Percentiles rank a stretch among this genome's conserved stretches.
These are phyloP conservation scores for Aspergillus chevalieri DNA, from an alignment of 2,329 filamentous ascomycete genomes.

Conservation along the genomic window DNA sequence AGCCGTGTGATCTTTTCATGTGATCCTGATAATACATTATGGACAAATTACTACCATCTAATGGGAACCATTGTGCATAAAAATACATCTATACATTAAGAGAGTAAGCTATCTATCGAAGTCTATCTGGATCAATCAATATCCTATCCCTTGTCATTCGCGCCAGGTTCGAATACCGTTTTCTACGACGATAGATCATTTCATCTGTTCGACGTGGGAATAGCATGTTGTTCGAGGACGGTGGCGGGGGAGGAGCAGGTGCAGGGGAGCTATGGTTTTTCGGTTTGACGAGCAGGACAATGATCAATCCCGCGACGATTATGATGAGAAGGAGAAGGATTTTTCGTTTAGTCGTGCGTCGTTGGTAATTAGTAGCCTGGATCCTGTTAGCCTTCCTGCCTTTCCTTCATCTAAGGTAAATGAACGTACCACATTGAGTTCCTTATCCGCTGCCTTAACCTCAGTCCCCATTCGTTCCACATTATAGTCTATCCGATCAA, in stretches of 20 bases:
- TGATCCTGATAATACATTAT: neutral
- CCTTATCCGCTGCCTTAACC: conserved; percentile 87
- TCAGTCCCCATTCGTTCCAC: conserved; percentile 92
- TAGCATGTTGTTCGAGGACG: conserved; percentile 14
- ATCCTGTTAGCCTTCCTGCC: conserved; percentile 5
- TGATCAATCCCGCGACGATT: conserved; percentile 79
- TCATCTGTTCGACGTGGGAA: conserved; percentile 8
- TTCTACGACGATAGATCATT: conserved; percentile 16
- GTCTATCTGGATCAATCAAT: conserved; percentile 32
- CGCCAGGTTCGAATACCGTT: conserved; percentile 14
- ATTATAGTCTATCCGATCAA: conserved; percentile 96
- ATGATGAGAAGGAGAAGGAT: conserved; percentile 83
- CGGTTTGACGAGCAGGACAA: conserved; percentile 74
- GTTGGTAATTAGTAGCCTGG: conserved; percentile 76
- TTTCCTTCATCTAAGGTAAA: neutral
- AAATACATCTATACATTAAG: conserved; percentile 14
- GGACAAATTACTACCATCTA: neutral
- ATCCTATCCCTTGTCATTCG: conserved; percentile 20
- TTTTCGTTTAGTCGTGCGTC: conserved; percentile 81
- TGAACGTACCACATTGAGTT: conserved; percentile 64
- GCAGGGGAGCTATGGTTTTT: conserved; percentile 40
- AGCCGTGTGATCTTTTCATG: neutral
- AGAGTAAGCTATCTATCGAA: conserved; percentile 18
- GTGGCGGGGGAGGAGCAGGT: conserved; percentile 15
- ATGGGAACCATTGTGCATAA: conserved; percentile 10